These are phyloP conservation scores for Fistulina hepatica DNA, from an alignment of 1,284 basidiomycete genomes.

Conservation along the genomic window DNA sequence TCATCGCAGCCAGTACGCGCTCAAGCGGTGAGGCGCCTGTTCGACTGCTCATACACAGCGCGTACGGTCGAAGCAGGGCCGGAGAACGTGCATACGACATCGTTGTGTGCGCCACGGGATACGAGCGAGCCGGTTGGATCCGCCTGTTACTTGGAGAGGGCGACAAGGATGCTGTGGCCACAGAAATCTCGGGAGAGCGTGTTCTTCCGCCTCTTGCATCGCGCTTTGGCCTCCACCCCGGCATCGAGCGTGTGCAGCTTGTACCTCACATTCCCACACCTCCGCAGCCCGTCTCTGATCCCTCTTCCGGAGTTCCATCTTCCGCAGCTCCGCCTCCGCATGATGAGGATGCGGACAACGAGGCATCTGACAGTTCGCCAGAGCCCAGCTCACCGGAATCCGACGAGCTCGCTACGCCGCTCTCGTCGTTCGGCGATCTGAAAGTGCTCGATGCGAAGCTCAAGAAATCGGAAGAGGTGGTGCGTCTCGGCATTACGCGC, in stretches of 20 bases:
- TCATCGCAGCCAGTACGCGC: slow-evolving; percentile 24
- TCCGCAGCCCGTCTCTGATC: neutral
- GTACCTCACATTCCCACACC: slow-evolving; percentile 11
- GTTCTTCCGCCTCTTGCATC: slow-evolving; percentile 36
- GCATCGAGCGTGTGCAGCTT: slow-evolving; percentile 20
- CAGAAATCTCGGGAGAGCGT: no score
- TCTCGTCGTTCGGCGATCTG: slow-evolving; percentile 13
- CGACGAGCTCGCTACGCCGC: slow-evolving; percentile 12
- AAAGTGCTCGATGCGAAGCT: no score
- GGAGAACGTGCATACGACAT: slow-evolving; percentile 33
- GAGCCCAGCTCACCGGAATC: slow-evolving; percentile 9
- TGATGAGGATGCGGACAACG: no score
- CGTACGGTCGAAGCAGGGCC: slow-evolving; percentile 24
- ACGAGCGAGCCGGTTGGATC: slow-evolving; percentile 40
- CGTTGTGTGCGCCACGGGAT: slow-evolving; percentile 49
- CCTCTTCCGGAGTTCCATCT: no score
- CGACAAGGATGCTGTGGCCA: no score
- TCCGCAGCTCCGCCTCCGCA: no score
- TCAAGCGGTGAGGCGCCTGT: slow-evolving; percentile 16
- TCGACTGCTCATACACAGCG: slow-evolving; percentile 29
- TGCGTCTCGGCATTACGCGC: slow-evolving; percentile 37
- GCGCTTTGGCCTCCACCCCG: slow-evolving; percentile 28
- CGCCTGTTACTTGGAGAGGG: no score
- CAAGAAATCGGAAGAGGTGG: slow-evolving; percentile 29
- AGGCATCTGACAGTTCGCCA: slow-evolving; percentile 7